phyloP scores from a whole-genome alignment of 1,284 basidiomycete species.

The Cutaneotrichosporon sp. region DNA sequence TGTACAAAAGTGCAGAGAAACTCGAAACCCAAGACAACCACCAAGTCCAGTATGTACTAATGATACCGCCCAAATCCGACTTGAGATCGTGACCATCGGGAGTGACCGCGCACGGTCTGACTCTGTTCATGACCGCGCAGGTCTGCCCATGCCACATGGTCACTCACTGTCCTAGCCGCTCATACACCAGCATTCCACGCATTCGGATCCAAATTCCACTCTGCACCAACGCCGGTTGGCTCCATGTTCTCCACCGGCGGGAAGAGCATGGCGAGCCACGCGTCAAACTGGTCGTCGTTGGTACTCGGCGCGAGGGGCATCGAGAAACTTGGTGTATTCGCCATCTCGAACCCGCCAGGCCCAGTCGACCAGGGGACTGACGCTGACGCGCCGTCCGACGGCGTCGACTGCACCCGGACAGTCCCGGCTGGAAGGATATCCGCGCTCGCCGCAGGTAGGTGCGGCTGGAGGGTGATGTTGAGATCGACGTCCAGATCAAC shows the following conservation, averaged over 20 bases:
- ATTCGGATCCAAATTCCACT: background rate
- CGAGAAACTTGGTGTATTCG: background rate
- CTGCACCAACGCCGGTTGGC: background rate
- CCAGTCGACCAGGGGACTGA: background rate
- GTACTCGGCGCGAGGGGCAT: slow-evolving; percentile 1
- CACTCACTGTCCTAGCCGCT: no score
- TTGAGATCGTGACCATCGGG: no score
- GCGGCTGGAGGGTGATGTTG: background rate
- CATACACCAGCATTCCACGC: background rate
- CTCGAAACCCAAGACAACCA: no score
- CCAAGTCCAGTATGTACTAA: no score
- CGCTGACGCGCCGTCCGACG: background rate
- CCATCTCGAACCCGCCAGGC: background rate
- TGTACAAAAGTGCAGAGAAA: no score
- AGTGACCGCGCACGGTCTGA: no score
- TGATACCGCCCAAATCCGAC: no score
- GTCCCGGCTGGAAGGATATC: background rate
- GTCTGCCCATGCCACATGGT: no score
- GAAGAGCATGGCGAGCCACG: slow-evolving; percentile 17
- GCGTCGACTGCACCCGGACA: background rate
- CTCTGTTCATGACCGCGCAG: no score
- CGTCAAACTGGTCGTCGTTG: slow-evolving; percentile 14
- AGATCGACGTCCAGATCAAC: background rate
- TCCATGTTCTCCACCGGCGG: background rate
- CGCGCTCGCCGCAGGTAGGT: background rate